A percentile compares a stretch with the other conserved stretches of the same genome.
These are phyloP conservation scores for Colletotrichum incanum DNA, from an alignment of 2,329 filamentous ascomycete genomes.

Conservation along the genomic window DNA sequence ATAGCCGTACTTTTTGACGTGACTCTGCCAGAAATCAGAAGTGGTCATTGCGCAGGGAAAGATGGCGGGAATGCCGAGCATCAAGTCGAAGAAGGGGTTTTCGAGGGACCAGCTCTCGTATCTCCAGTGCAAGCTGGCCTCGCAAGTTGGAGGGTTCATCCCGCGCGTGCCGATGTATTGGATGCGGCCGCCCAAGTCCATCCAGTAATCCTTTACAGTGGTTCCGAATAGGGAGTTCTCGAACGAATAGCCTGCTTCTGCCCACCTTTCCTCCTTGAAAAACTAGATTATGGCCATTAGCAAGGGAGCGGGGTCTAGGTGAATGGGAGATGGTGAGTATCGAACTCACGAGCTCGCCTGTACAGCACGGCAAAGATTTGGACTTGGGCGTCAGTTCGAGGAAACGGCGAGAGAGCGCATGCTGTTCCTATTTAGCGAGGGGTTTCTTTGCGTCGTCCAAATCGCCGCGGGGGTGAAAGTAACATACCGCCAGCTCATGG, in stretches of 20 bases:
- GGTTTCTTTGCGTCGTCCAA: background rate
- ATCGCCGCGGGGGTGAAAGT: no score
- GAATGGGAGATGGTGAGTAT: no score
- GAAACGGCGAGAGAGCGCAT: background rate
- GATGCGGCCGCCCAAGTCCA: background rate
- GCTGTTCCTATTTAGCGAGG: background rate
- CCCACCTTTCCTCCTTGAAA: slow-evolving; percentile 28
- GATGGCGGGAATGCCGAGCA: background rate
- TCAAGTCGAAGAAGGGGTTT: slow-evolving; percentile 9
- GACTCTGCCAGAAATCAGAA: slow-evolving; percentile 14
- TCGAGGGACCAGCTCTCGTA: slow-evolving; percentile 16
- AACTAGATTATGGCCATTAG: slow-evolving; percentile 7
- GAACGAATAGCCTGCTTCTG: slow-evolving; percentile 30
- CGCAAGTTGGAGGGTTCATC: background rate
- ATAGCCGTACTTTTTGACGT: slow-evolving; percentile 11
- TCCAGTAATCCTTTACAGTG: background rate
- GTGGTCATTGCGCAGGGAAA: background rate
- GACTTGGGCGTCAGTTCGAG: background rate
- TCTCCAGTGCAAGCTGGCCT: background rate
- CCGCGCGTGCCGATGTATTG: background rate
- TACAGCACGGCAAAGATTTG: rapidly evolving
- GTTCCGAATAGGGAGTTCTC: slow-evolving; percentile 23
- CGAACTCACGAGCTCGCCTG: background rate
- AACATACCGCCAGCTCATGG: slow-evolving; percentile 32
- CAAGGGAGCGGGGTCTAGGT: background rate